Percentiles rank a stretch among this genome's conserved stretches.
These are phyloP conservation scores for Tetrapisispora namnaoensis DNA, from an alignment of 805 yeast genomes.

Conservation along the genomic window DNA sequence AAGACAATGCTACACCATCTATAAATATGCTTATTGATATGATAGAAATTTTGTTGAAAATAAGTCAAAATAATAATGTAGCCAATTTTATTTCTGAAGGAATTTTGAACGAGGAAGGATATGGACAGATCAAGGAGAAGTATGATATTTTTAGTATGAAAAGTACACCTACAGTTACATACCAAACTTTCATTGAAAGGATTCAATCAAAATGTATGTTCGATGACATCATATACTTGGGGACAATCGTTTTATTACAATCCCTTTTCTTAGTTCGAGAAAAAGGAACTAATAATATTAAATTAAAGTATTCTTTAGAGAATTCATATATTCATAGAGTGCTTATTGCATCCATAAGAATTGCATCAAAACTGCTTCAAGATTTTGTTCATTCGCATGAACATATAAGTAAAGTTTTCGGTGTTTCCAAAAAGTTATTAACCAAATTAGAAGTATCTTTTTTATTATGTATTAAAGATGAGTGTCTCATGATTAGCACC, in stretches of 20 bases:
- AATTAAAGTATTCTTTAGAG: conserved; percentile 26
- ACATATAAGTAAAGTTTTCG: conserved; percentile 40
- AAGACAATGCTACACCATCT: conserved; percentile 3
- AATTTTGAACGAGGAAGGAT: not conserved
- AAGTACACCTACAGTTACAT: conserved; percentile 21
- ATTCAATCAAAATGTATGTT: conserved; percentile 26
- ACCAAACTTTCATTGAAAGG: conserved; percentile 16
- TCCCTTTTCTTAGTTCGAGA: conserved; percentile 12
- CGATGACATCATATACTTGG: conserved; percentile 19
- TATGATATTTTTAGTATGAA: conserved; percentile 20
- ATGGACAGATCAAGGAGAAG: not conserved
- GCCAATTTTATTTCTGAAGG: not conserved
- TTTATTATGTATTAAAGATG: conserved; percentile 12
- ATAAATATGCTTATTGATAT: conserved; percentile 9
- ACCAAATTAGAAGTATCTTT: conserved; percentile 22
- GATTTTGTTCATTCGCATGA: conserved; percentile 38
- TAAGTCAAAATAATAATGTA: conserved; percentile 4
- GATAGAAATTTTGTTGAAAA: conserved; percentile 7
- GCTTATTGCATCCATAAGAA: conserved; percentile 35
- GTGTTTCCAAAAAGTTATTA: conserved; percentile 29
- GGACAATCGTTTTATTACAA: conserved; percentile 20
- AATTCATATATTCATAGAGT: conserved; percentile 34
- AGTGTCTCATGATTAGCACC: conserved; percentile 14
- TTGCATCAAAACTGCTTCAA: conserved; percentile 40
- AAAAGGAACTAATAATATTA: conserved; percentile 3